Evolutionary conservation across 116 monocot genomes (phyloP).

Genomic region (Papilionanthe hybrid): DNA sequence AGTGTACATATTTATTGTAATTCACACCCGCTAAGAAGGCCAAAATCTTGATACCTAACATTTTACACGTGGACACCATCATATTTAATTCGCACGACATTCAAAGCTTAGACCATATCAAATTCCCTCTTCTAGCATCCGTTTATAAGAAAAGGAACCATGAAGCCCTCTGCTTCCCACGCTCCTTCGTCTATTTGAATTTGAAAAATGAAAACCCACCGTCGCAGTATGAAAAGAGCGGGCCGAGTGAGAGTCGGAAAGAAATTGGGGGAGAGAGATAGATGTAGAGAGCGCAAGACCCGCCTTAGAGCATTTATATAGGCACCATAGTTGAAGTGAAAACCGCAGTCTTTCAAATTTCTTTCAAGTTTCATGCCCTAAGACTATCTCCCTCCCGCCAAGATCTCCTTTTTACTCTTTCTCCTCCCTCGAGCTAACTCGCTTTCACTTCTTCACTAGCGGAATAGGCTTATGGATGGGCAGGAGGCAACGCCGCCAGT

Average conservation of each 20-base stretch:
- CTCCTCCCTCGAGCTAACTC: neutral
- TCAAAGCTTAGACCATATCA: neutral
- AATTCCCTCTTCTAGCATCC: neutral
- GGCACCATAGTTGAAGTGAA: neutral
- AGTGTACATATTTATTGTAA: too few species aligned
- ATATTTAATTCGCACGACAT: neutral
- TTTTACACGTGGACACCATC: neutral
- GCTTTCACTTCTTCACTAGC: neutral
- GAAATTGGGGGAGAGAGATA: neutral
- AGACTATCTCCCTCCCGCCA: neutral
- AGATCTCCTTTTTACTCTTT: neutral
- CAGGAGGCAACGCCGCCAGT: neutral
- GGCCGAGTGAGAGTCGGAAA: neutral
- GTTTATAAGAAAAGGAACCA: neutral
- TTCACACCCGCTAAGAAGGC: neutral
- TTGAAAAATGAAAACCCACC: conserved; percentile 8
- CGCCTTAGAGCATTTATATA: conserved; percentile 5
- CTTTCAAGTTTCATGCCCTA: neutral
- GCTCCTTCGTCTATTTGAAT: conserved; percentile 1
- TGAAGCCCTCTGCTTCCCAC: neutral
- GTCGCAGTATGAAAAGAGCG: conserved; percentile 3
- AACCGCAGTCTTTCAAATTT: neutral
- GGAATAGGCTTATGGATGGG: conserved; percentile 3
- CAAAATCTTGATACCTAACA: neutral
- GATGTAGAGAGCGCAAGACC: neutral